phyloP scores from a whole-genome alignment of 1,139 yeast genomes.

The Zygosaccharomyces sapae region DNA sequence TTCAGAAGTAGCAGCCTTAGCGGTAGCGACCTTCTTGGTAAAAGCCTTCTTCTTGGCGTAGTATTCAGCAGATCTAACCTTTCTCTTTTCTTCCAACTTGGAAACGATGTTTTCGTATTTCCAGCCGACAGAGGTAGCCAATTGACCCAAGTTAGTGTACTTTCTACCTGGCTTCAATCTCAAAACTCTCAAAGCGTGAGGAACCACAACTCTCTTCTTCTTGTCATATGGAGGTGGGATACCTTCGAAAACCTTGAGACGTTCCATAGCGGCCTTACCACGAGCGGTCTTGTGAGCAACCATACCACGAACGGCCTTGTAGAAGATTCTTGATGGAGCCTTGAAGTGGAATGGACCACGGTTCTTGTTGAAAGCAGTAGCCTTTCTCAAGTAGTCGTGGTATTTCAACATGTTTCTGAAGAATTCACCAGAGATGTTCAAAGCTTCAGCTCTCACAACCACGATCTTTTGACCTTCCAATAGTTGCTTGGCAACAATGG shows the following conservation, averaged over 20 bases:
- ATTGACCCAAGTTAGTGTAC: slow-evolving; percentile 97
- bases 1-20: slow-evolving; percentile 65
- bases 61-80: slow-evolving; percentile 98
- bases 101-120: slow-evolving; percentile 98
- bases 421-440: slow-evolving; percentile 99
- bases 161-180: slow-evolving; percentile 99
- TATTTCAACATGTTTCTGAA: slow-evolving; percentile 99
- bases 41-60: slow-evolving; percentile 98
- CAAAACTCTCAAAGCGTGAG: slow-evolving; percentile 98
- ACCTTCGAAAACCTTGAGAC: slow-evolving; percentile 99
- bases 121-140: slow-evolving; percentile 98
- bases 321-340: slow-evolving; percentile 99
- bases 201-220: slow-evolving; percentile 99
- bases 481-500: slow-evolving; percentile 96
- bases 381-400: slow-evolving; percentile 99
- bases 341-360: slow-evolving; percentile 99
- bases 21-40: slow-evolving; percentile 84
- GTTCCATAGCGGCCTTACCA: slow-evolving; percentile 99
- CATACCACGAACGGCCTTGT: slow-evolving; percentile 99
- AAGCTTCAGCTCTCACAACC: slow-evolving; percentile 95
- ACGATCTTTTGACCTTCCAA: slow-evolving; percentile 98
- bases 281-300: slow-evolving; percentile 99
- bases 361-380: slow-evolving; percentile 97
- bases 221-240: slow-evolving; percentile 99
- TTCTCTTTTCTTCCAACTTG: slow-evolving; percentile 98